phyloP scores from a whole-genome alignment of 1,139 yeast genomes.

The Kurtzmaniella quercitrusa region DNA sequence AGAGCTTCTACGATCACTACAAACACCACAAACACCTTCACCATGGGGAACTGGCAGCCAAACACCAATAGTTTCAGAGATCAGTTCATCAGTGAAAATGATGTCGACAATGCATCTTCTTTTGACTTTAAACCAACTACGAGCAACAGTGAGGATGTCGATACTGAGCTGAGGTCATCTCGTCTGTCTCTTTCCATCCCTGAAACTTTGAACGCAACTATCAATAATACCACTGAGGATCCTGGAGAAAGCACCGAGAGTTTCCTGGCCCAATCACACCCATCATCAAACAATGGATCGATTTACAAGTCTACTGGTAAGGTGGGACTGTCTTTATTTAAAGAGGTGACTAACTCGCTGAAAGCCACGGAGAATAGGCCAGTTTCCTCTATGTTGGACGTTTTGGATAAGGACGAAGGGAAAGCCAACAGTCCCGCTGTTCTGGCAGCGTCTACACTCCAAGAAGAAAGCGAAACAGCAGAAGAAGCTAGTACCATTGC shows the following conservation, averaged over 20 bases:
- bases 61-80: slow-evolving; percentile 47
- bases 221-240: slow-evolving; percentile 36
- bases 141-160: not conserved
- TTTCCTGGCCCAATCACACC: not conserved
- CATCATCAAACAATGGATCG: not conserved
- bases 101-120: slow-evolving; percentile 24
- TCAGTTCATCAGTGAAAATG: slow-evolving; percentile 46
- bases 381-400: slow-evolving; percentile 14
- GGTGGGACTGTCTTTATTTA: slow-evolving; percentile 14
- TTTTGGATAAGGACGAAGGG: slow-evolving; percentile 5
- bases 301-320: not conserved
- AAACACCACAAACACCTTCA: slow-evolving; percentile 29
- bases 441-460: not conserved
- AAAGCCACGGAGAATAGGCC: slow-evolving; percentile 15
- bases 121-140: not conserved
- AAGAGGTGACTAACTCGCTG: slow-evolving; percentile 21
- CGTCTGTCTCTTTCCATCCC: slow-evolving; percentile 28
- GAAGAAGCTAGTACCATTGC: not conserved
- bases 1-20: slow-evolving; percentile 35
- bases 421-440: not conserved
- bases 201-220: slow-evolving; percentile 39
- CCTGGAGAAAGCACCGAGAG: slow-evolving; percentile 16
- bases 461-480: not conserved
- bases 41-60: slow-evolving; percentile 52
- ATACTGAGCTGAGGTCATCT: not conserved